Evolutionary conservation across 2,329 filamentous ascomycete genomes (phyloP).

Genomic region (Nigrospora oryzae): DNA sequence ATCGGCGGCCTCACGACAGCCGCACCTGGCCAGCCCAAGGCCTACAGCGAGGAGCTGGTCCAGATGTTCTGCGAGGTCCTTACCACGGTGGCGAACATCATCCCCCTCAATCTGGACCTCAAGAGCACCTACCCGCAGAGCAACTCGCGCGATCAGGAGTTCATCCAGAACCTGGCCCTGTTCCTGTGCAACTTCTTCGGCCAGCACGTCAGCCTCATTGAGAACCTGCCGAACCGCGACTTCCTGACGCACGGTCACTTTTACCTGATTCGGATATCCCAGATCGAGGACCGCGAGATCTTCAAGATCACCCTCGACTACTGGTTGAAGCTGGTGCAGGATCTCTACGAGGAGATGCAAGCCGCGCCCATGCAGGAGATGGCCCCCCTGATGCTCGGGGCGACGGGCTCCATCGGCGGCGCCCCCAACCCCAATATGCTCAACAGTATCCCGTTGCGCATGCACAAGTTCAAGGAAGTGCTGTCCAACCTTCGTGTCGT

Average conservation of each 20-base stretch:
- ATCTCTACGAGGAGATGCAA: constrained; percentile 99
- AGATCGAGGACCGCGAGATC: constrained; percentile 97
- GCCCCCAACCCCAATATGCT: constrained; percentile 80
- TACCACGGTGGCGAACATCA: constrained; percentile 86
- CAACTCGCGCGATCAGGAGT: constrained; percentile 91
- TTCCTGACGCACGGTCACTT: constrained; percentile 95
- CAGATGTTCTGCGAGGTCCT: constrained; percentile 98
- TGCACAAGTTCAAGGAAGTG: constrained; percentile 96
- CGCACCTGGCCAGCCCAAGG: constrained; percentile 53
- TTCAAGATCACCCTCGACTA: constrained; percentile 99
- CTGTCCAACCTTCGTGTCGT: constrained; percentile 89
- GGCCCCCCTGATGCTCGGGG: constrained; percentile 78
- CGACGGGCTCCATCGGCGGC: constrained; percentile 66
- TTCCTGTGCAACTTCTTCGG: constrained; percentile 97
- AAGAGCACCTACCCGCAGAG: constrained; percentile 87
- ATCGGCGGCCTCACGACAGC: constrained; percentile 90
- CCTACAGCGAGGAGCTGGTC: constrained; percentile 91
- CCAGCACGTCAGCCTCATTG: constrained; percentile 88
- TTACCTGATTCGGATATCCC: constrained; percentile 95
- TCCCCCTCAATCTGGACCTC: constrained; percentile 81
- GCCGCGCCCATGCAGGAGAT: constrained; percentile 86
- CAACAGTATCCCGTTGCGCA: constrained; percentile 84
- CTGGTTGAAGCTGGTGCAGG: constrained; percentile 97
- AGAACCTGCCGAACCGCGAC: constrained; percentile 90
- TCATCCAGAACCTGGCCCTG: constrained; percentile 91